These are phyloP conservation scores for Ephemerocybe angulata DNA, from an alignment of 768 basidiomycete genomes.

Conservation along the genomic window DNA sequence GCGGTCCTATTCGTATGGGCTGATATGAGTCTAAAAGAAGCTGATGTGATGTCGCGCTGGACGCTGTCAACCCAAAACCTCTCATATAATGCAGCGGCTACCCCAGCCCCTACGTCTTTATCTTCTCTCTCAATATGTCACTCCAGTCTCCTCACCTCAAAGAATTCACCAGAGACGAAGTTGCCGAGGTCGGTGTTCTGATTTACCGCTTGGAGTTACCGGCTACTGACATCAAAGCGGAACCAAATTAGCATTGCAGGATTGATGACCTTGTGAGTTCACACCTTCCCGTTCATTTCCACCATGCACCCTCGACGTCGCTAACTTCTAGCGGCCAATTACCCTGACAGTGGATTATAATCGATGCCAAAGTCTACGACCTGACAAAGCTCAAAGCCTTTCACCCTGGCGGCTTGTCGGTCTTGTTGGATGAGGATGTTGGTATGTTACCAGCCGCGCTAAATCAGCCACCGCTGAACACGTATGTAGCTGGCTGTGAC, in stretches of 20 bases:
- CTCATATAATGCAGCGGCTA: too few relatives aligned
- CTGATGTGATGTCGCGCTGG: too few relatives aligned
- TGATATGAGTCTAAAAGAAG: too few relatives aligned
- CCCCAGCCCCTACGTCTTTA: not conserved
- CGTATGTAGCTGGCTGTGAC: conserved; percentile 71
- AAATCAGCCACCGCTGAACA: conserved; percentile 36
- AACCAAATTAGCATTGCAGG: conserved; percentile 66
- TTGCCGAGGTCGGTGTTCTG: conserved; percentile 54
- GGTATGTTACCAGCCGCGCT: conserved; percentile 39
- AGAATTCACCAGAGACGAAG: conserved; percentile 61
- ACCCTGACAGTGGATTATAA: conserved; percentile 64
- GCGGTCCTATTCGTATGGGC: too few relatives aligned
- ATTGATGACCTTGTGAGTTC: conserved; percentile 61
- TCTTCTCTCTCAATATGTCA: not conserved
- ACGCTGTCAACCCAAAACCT: too few relatives aligned
- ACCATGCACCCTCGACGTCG: not conserved
- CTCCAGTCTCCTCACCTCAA: conserved; percentile 9
- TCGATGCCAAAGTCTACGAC: conserved; percentile 83
- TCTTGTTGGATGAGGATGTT: conserved; percentile 71
- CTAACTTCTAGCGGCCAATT: not conserved
- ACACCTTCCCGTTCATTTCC: not conserved
- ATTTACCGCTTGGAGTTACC: not conserved
- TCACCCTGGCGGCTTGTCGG: conserved; percentile 79
- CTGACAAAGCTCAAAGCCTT: conserved; percentile 71
- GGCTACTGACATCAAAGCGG: not conserved